Conservation (phyloP, 2,329 filamentous ascomycete species). For the Aspergillus clavatus region DNA sequence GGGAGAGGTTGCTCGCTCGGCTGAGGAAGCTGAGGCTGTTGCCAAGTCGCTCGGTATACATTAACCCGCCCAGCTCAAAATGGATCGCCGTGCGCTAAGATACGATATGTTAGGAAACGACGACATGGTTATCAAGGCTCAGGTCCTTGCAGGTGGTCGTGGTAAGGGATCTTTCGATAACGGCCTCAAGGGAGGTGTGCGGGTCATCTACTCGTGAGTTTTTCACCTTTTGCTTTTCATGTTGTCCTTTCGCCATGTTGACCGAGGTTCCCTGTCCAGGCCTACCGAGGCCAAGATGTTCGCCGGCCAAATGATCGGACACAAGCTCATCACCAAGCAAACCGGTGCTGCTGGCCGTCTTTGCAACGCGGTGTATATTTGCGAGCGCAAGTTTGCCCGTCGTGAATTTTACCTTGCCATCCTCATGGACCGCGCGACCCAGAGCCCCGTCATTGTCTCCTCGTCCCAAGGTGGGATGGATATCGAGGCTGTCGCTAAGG, state of each 20-base stretch:
- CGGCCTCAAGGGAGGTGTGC: constrained; percentile 96
- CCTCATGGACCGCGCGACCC: constrained; percentile 91
- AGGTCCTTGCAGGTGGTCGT: constrained; percentile 94
- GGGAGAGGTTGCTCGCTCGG: constrained; percentile 76
- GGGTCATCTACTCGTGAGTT: constrained; percentile 89
- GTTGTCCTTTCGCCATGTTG: constrained; percentile 8
- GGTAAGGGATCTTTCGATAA: constrained; percentile 98
- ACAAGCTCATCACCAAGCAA: constrained; percentile 99
- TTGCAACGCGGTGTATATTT: constrained; percentile 97
- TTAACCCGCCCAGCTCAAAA: constrained; percentile 2
- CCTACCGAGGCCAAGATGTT: constrained; percentile 95
- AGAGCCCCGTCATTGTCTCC: constrained; percentile 91
- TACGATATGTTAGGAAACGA: constrained; percentile 55
- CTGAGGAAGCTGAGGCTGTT: constrained; percentile 84
- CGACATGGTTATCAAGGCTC: constrained; percentile 99
- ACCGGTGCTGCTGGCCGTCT: constrained; percentile 88
- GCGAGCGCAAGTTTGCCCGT: constrained; percentile 98
- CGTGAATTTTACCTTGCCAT: constrained; percentile 99
- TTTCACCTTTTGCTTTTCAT: neutral
- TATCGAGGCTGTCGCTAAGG: constrained; percentile 97
- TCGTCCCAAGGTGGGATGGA: constrained; percentile 99
- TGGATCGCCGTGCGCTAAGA: constrained; percentile 17
- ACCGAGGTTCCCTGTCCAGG: constrained; percentile 32
- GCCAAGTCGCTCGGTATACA: constrained; percentile 76
- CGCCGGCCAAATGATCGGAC: constrained; percentile 98